Conservation (phyloP, 2,329 filamentous ascomycete genomes). For the Lithohypha guttulata region DNA sequence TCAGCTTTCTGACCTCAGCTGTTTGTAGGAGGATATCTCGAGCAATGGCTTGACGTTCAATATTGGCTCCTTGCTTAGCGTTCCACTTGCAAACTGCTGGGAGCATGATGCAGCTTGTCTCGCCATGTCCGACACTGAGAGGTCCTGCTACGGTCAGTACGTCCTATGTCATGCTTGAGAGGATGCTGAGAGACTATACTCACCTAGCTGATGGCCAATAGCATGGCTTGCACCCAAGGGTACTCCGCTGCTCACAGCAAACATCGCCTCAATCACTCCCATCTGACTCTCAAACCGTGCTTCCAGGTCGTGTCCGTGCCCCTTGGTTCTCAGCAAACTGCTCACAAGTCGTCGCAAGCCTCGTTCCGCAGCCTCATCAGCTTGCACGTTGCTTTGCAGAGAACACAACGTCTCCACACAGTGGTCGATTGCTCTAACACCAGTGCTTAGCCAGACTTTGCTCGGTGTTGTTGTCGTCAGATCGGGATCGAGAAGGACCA, state of each 20-base stretch:
- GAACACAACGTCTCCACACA: conserved; percentile 47
- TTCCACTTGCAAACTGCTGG: conserved; percentile 50
- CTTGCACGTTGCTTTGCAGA: conserved; percentile 25
- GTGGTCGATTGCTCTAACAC: conserved; percentile 47
- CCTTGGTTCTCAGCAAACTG: conserved; percentile 32
- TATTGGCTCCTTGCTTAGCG: conserved; percentile 32
- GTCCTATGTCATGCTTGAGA: too few relatives aligned
- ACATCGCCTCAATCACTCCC: conserved; percentile 45
- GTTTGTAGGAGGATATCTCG: conserved; percentile 32
- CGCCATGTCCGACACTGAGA: conserved; percentile 48
- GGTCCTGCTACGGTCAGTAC: conserved; percentile 33
- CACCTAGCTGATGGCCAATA: conserved; percentile 41
- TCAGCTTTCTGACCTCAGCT: conserved; percentile 27
- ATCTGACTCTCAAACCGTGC: conserved; percentile 40
- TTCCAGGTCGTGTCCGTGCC: conserved; percentile 28
- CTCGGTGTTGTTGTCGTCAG: conserved; percentile 42
- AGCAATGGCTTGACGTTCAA: conserved; percentile 33
- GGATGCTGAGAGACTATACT: too few relatives aligned
- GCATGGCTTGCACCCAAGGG: conserved; percentile 42
- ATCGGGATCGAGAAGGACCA: conserved; percentile 48
- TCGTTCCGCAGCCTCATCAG: conserved; percentile 29
- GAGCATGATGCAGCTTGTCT: conserved; percentile 47
- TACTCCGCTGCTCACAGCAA: conserved; percentile 31
- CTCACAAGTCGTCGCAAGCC: conserved; percentile 35
- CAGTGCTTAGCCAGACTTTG: conserved; percentile 47